phyloP scores from a whole-genome alignment of 352 stramenopile species.

The Globisporangium okanoganense region DNA sequence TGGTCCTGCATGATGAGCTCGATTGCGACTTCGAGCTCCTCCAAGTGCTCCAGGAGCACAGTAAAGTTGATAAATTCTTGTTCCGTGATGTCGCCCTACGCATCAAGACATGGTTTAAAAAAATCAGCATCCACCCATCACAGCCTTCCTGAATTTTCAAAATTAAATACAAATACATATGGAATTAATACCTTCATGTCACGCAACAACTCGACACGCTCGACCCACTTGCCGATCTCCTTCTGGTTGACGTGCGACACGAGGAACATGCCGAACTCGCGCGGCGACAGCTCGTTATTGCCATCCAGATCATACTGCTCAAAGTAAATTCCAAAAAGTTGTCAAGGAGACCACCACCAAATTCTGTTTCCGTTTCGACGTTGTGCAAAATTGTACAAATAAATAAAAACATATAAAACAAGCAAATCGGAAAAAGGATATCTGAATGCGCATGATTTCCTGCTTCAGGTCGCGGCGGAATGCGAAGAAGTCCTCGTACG shows the following conservation, averaged over 20 bases:
- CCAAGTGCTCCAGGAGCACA: slow-evolving; percentile 75
- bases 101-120: neutral
- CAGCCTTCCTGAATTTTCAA: neutral
- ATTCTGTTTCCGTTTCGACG: neutral
- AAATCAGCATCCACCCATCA: neutral
- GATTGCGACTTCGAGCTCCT: slow-evolving; percentile 84
- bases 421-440: slow-evolving; percentile 58
- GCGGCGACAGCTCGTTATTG: slow-evolving; percentile 72
- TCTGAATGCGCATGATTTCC: slow-evolving; percentile 88
- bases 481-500: slow-evolving; percentile 73
- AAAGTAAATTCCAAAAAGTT: slow-evolving; percentile 48
- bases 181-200: slow-evolving; percentile 42
- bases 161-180: too few species aligned
- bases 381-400: neutral
- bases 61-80: slow-evolving; percentile 86
- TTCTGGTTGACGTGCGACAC: slow-evolving; percentile 80
- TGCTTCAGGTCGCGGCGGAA: slow-evolving; percentile 74
- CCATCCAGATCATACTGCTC: slow-evolving; percentile 86
- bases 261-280: slow-evolving; percentile 87
- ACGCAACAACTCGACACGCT: slow-evolving; percentile 67
- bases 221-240: slow-evolving; percentile 77
- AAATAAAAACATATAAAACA: neutral
- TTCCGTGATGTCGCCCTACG: slow-evolving; percentile 63
- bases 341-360: slow-evolving; percentile 35
- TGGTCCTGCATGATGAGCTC: slow-evolving; percentile 76